Evolutionary conservation across 208 protist genomes (phyloP).

Genomic region (Polymyxa betae): DNA sequence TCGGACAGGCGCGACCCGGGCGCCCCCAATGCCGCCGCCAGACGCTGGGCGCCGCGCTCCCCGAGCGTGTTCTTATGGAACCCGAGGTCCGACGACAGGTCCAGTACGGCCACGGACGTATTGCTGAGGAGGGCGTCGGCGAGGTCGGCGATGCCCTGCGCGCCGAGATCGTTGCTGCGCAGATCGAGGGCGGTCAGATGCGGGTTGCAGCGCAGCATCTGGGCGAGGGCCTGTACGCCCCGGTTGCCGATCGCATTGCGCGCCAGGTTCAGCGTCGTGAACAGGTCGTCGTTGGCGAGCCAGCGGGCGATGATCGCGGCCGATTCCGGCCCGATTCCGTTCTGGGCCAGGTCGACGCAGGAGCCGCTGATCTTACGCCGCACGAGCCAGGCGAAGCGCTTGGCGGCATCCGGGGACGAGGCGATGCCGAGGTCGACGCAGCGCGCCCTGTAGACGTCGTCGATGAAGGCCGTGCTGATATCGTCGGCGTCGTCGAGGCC

Average conservation of each 20-base stretch:
- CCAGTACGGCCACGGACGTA: not conserved
- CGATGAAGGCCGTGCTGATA: not conserved
- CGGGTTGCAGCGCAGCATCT: not conserved
- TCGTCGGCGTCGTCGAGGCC: not conserved
- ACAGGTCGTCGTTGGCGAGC: conserved; percentile 48
- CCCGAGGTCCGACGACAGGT: conserved; percentile 38
- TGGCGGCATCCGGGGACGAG: not conserved
- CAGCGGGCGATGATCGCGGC: not conserved
- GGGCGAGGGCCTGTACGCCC: not conserved
- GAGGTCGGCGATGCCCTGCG: not conserved
- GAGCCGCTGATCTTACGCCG: not conserved
- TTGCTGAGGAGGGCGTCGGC: not conserved
- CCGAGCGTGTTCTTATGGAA: conserved; percentile 40
- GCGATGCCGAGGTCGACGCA: not conserved
- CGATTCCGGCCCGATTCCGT: conserved; percentile 3
- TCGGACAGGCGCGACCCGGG: not conserved
- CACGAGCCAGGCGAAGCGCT: not conserved
- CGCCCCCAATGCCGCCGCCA: not conserved
- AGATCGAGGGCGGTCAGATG: not conserved
- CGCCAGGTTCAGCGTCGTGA: not conserved
- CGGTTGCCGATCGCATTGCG: conserved; percentile 24
- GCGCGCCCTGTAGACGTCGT: not conserved
- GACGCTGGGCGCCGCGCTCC: not conserved
- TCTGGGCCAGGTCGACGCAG: conserved; percentile 24
- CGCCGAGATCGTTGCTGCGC: not conserved